Evolutionary conservation across 2,329 filamentous ascomycete species (phyloP).

Genomic region (Neonectria magnoliae): DNA sequence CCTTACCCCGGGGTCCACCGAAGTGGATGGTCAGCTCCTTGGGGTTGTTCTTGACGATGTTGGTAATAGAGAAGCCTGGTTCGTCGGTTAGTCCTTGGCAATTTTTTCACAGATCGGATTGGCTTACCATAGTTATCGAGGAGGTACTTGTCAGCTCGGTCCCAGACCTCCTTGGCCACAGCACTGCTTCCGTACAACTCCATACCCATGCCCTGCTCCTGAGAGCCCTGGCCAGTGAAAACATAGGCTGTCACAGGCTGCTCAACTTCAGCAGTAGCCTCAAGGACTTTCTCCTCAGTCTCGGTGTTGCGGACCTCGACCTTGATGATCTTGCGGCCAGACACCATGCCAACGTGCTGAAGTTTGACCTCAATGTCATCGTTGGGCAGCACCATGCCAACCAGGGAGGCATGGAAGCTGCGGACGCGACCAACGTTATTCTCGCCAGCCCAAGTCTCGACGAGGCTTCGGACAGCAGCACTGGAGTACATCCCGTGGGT

Average conservation of each 20-base stretch:
- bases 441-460: conserved; percentile 98
- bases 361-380: conserved; percentile 95
- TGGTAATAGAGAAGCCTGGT: conserved; percentile 90
- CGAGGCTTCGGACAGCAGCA: conserved; percentile 91
- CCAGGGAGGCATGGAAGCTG: conserved; percentile 94
- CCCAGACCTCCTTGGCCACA: conserved; percentile 97
- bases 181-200: conserved; percentile 93
- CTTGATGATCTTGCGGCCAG: conserved; percentile 99
- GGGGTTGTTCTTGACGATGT: conserved; percentile 99
- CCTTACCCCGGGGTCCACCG: conserved; percentile 94
- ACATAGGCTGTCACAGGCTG: conserved; percentile 97
- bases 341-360: conserved; percentile 97
- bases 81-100: conserved; percentile 21
- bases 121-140: conserved; percentile 94
- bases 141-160: conserved; percentile 96
- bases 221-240: conserved; percentile 97
- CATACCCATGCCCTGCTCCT: conserved; percentile 99
- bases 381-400: conserved; percentile 98
- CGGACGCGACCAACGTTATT: conserved; percentile 97
- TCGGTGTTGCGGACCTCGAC: conserved; percentile 96
- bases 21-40: conserved; percentile 99
- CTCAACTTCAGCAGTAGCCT: conserved; percentile 96
- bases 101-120: no score
- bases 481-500: conserved; percentile 99
- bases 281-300: conserved; percentile 93